Conservation (phyloP, 495 filamentous ascomycete genomes). For the Talaromyces adpressus region DNA sequence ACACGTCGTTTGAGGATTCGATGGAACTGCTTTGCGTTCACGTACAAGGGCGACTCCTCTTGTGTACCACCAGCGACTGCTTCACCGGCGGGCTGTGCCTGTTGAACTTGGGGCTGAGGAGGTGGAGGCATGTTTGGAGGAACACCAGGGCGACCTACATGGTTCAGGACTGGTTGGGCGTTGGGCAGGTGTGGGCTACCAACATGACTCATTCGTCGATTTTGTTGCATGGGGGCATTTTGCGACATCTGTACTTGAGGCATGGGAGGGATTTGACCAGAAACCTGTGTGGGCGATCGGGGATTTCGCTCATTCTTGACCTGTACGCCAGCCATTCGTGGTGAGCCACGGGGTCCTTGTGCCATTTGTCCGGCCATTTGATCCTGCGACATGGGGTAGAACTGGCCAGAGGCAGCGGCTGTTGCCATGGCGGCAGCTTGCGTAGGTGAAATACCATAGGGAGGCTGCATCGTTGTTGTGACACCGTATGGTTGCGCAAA, state of each 20-base stretch:
- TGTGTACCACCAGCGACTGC: slow-evolving; percentile 58
- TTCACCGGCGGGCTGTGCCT: slow-evolving; percentile 76
- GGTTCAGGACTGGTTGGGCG: slow-evolving; percentile 42
- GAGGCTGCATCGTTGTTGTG: slow-evolving; percentile 38
- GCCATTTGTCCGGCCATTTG: slow-evolving; percentile 42
- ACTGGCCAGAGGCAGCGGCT: slow-evolving; percentile 47
- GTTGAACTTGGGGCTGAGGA: slow-evolving; percentile 45
- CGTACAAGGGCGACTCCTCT: slow-evolving; percentile 93
- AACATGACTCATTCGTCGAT: slow-evolving; percentile 44
- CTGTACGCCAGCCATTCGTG: slow-evolving; percentile 41
- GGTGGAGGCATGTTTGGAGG: slow-evolving; percentile 42
- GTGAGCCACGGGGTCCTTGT: slow-evolving; percentile 41
- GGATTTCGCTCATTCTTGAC: slow-evolving; percentile 47
- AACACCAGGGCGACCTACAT: slow-evolving; percentile 41
- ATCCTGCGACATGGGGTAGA: slow-evolving; percentile 42
- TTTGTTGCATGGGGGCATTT: slow-evolving; percentile 36
- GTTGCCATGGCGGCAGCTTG: slow-evolving; percentile 52
- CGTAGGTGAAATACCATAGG: slow-evolving; percentile 44
- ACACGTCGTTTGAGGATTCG: slow-evolving; percentile 91
- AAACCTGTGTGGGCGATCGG: slow-evolving; percentile 43
- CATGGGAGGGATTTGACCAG: slow-evolving; percentile 45
- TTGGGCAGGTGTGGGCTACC: slow-evolving; percentile 40
- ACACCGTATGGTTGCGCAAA: slow-evolving; percentile 47
- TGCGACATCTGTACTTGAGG: slow-evolving; percentile 42
- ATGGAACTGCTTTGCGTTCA: slow-evolving; percentile 98